Evolutionary conservation across 2,329 filamentous ascomycete species (phyloP).

Genomic region (Trichoderma breve): DNA sequence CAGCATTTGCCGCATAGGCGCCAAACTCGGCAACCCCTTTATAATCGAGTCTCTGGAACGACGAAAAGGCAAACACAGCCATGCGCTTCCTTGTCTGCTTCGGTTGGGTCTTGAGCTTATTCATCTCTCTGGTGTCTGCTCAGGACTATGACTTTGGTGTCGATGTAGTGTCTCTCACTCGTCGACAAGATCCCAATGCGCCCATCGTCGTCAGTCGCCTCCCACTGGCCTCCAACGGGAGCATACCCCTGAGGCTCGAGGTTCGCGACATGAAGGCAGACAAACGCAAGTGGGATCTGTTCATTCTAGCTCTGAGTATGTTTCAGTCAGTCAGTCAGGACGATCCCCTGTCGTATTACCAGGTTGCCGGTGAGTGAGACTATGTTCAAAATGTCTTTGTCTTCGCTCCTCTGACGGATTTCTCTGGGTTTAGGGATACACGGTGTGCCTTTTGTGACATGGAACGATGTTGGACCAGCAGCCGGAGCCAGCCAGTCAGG

Average conservation of each 20-base stretch:
- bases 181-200: slow-evolving; percentile 38
- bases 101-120: not conserved
- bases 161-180: slow-evolving; percentile 40
- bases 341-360: slow-evolving; percentile 69
- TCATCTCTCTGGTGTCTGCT: not conserved
- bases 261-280: slow-evolving; percentile 65
- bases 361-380: slow-evolving; percentile 63
- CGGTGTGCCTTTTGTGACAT: slow-evolving; percentile 64
- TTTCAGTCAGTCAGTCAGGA: slow-evolving; percentile 67
- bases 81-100: not conserved
- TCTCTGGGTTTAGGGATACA: slow-evolving; percentile 62
- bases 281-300: slow-evolving; percentile 70
- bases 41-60: not conserved
- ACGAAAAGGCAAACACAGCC: not conserved
- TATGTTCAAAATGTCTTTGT: not conserved
- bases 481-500: slow-evolving; percentile 57
- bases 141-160: slow-evolving; percentile 52
- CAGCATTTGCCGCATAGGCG: not conserved
- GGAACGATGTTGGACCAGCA: slow-evolving; percentile 51
- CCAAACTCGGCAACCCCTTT: not conserved
- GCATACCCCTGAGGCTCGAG: slow-evolving; percentile 56
- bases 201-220: slow-evolving; percentile 45
- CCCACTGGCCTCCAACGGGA: slow-evolving; percentile 39
- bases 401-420: not conserved
- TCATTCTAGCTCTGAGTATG: slow-evolving; percentile 69